These are phyloP conservation scores for Schizochytrium sp. DNA, from an alignment of 108 stramenopile genomes.

Conservation along the genomic window DNA sequence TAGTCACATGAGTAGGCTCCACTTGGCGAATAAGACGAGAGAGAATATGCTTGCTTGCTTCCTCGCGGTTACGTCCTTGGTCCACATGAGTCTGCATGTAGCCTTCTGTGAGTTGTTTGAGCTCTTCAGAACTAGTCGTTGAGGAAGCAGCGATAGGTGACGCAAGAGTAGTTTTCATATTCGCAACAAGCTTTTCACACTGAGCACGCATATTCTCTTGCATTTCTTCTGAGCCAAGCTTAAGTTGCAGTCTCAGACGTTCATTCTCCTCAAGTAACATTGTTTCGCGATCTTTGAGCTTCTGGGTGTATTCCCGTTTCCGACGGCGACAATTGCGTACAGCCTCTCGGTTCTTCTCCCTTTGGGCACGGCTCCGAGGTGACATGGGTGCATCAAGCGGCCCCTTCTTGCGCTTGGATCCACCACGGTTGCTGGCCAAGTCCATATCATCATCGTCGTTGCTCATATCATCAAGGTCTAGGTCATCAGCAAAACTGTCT, in stretches of 20 bases:
- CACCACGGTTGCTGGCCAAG: background rate
- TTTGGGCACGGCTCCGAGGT: constrained; percentile 45
- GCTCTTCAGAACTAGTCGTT: background rate
- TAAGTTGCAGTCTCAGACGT: constrained; percentile 33
- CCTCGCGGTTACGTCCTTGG: constrained; percentile 39
- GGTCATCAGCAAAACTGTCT: too few relatives aligned
- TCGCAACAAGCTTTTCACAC: constrained; percentile 3
- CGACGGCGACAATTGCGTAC: constrained; percentile 30
- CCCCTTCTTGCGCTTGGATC: background rate
- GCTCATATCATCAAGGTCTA: too few relatives aligned
- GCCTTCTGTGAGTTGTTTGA: background rate
- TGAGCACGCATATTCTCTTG: constrained; percentile 17
- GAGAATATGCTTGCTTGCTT: constrained; percentile 50
- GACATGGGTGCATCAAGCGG: constrained; percentile 32
- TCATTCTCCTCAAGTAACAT: constrained; percentile 57
- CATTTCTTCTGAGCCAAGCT: constrained; percentile 57
- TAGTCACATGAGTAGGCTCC: constrained; percentile 55
- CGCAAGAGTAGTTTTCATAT: background rate
- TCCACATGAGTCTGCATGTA: constrained; percentile 52
- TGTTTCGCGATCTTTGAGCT: constrained; percentile 41
- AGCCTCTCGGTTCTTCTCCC: constrained; percentile 56
- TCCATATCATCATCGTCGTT: background rate
- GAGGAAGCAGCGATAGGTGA: background rate
- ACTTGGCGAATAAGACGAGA: constrained; percentile 54
- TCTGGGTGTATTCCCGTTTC: constrained; percentile 57